Conservation (phyloP, 192 early-diverging fungal species). For the Endogone sp. region DNA sequence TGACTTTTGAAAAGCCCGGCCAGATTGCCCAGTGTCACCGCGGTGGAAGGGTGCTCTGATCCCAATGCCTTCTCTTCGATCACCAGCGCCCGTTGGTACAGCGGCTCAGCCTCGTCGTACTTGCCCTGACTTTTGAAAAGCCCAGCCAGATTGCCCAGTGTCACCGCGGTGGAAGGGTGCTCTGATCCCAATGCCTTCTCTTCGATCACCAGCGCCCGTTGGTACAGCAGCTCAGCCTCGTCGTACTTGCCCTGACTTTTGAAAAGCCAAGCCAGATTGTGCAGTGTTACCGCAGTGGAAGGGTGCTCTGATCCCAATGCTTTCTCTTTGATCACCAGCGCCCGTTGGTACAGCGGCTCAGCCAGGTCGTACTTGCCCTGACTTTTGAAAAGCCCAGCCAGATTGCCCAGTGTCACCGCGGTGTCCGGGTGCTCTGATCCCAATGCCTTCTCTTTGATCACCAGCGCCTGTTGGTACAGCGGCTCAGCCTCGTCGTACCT, state of each 20-base stretch:
- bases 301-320: neutral
- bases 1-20: neutral
- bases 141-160: neutral
- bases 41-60: neutral
- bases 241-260: neutral
- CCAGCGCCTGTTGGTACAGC: constrained; percentile 1
- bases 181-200: constrained; percentile 3
- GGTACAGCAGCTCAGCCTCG: neutral
- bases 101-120: neutral
- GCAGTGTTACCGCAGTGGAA: neutral
- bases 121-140: neutral
- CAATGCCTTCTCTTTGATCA: neutral
- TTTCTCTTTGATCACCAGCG: neutral
- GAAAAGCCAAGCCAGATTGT: neutral
- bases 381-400: neutral
- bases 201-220: neutral
- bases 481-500: neutral
- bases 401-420: neutral
- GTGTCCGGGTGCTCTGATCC: constrained; percentile 1
- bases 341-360: neutral
- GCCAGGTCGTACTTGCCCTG: neutral
- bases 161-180: neutral
- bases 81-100: neutral
- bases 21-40: neutral
- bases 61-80: neutral